These are phyloP conservation scores for Podila epigama DNA, from an alignment of 192 early-diverging fungal species.

Conservation along the genomic window DNA sequence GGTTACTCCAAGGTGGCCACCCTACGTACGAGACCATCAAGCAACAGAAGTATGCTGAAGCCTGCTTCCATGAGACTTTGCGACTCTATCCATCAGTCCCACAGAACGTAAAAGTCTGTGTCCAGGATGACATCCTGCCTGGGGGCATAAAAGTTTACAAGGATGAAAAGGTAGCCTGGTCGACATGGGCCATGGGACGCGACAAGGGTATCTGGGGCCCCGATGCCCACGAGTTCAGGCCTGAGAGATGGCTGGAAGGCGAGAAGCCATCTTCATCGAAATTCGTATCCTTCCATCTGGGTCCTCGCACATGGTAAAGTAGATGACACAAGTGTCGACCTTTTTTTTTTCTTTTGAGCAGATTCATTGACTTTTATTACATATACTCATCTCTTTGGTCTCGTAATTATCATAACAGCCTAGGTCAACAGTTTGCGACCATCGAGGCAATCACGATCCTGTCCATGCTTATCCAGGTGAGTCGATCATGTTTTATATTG, in stretches of 20 bases:
- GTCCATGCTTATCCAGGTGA: no score
- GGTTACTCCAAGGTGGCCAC: slow-evolving; percentile 8
- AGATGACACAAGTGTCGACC: not conserved
- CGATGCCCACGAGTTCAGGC: slow-evolving; percentile 68
- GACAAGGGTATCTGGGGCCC: slow-evolving; percentile 63
- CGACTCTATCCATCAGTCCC: slow-evolving; percentile 77
- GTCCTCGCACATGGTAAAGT: slow-evolving; percentile 56
- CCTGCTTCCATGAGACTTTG: slow-evolving; percentile 66
- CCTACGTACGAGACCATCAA: slow-evolving; percentile 37
- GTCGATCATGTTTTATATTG: no score
- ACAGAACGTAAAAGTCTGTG: slow-evolving; percentile 54
- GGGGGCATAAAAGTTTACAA: slow-evolving; percentile 64
- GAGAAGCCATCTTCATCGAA: slow-evolving; percentile 48
- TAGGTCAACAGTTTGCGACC: slow-evolving; percentile 32
- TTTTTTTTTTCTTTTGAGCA: not conserved
- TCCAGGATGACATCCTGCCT: slow-evolving; percentile 67
- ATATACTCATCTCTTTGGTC: not conserved
- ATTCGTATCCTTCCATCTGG: slow-evolving; percentile 63
- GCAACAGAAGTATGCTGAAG: slow-evolving; percentile 27
- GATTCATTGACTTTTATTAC: not conserved
- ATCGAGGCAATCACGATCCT: slow-evolving; percentile 25
- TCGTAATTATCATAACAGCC: not conserved
- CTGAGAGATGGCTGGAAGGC: slow-evolving; percentile 67
- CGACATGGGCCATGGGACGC: slow-evolving; percentile 62
- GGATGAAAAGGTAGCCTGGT: slow-evolving; percentile 58